A percentile compares a stretch with the other conserved stretches of the same genome.
phyloP scores from a whole-genome alignment of 192 early-diverging fungal species.

The Obelidium mucronatum region DNA sequence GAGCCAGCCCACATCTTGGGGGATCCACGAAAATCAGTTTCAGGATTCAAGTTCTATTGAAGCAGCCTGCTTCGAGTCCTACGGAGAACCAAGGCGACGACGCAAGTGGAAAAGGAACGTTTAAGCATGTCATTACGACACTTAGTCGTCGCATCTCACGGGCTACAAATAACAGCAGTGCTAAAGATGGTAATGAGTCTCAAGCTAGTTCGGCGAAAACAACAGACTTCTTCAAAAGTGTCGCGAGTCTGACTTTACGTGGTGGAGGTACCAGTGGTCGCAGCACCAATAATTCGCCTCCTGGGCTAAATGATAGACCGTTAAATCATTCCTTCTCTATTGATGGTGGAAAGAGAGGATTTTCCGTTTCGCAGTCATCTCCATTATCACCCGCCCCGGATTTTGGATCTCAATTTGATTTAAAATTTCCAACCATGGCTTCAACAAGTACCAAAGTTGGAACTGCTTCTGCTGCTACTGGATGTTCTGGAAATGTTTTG shows the following conservation, averaged over 20 bases:
- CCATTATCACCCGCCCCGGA: neutral
- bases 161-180: neutral
- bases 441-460: neutral
- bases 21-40: neutral
- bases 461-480: neutral
- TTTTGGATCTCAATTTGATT: neutral
- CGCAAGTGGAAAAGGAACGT: neutral
- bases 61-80: neutral
- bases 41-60: neutral
- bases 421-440: neutral
- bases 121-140: neutral
- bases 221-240: no score
- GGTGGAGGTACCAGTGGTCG: no score
- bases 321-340: no score
- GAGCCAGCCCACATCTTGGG: neutral
- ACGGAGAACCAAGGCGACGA: neutral
- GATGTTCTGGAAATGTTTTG: slow-evolving; percentile 17
- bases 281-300: no score
- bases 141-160: neutral
- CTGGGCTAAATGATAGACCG: neutral
- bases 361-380: no score
- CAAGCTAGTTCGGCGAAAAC: no score
- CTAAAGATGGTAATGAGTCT: no score
- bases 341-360: no score
- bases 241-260: no score